These are phyloP conservation scores for Talaromyces sp. DNA, from an alignment of 2,329 filamentous ascomycete genomes.

Conservation along the genomic window DNA sequence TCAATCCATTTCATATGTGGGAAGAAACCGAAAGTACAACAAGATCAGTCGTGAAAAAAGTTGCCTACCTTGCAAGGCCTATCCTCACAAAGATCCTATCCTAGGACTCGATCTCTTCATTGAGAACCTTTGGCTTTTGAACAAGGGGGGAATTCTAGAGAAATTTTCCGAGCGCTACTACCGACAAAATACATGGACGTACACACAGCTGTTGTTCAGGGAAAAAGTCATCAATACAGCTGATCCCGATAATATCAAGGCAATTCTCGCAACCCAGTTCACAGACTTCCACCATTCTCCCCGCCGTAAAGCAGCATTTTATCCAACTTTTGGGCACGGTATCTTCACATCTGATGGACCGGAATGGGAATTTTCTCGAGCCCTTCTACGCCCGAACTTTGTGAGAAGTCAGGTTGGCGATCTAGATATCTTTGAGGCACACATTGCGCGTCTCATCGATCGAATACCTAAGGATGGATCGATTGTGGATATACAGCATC, in stretches of 20 bases:
- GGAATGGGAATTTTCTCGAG: slow-evolving; percentile 25
- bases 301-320: neutral
- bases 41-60: neutral
- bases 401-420: neutral
- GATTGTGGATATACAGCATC: slow-evolving; percentile 58
- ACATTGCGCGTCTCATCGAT: neutral
- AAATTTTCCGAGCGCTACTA: neutral
- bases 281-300: neutral
- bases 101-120: slow-evolving; percentile 9
- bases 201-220: neutral
- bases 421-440: neutral
- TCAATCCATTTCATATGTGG: neutral
- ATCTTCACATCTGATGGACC: slow-evolving; percentile 39
- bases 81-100: slow-evolving; percentile 18
- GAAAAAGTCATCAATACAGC: slow-evolving; percentile 9
- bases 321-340: slow-evolving; percentile 36
- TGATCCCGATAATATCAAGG: slow-evolving; percentile 14
- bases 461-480: slow-evolving; percentile 45
- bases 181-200: neutral
- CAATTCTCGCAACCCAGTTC: slow-evolving; percentile 21
- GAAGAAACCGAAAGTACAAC: neutral
- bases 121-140: neutral
- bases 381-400: slow-evolving; percentile 18
- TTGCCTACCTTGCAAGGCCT: neutral
- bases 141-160: neutral